A percentile compares a stretch with the other conserved stretches of the same genome.
Conservation (phyloP, 208 protist species). For the Trichomonas gallinae region DNA sequence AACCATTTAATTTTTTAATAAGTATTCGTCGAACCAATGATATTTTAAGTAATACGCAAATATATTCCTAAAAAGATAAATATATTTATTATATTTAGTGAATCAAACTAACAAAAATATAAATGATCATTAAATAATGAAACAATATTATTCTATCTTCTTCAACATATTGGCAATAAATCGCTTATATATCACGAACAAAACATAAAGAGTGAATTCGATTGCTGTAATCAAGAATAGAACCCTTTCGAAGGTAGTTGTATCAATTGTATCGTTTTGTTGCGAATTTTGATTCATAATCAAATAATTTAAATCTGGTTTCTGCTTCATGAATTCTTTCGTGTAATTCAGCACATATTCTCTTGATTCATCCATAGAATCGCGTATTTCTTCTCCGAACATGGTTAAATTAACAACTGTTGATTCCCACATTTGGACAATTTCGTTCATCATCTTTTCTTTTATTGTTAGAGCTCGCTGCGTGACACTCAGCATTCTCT, state of each 20-base stretch:
- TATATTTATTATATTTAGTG: too few relatives aligned
- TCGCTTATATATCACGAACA: not conserved
- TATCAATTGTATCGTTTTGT: not conserved
- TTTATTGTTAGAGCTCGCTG: not conserved
- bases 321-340: not conserved
- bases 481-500: not conserved
- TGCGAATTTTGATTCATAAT: not conserved
- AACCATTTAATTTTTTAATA: too few relatives aligned
- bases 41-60: too few relatives aligned
- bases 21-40: too few relatives aligned
- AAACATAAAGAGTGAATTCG: not conserved
- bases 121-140: too few relatives aligned
- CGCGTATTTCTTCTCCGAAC: not conserved
- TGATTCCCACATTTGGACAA: not conserved
- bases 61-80: too few relatives aligned
- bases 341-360: not conserved
- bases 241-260: not conserved
- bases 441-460: not conserved
- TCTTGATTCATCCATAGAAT: not conserved
- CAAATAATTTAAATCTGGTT: not conserved
- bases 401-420: not conserved
- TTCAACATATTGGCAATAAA: not conserved
- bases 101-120: too few relatives aligned
- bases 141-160: not conserved
- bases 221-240: not conserved